Evolutionary conservation across 1,139 yeast genomes (phyloP).

Genomic region (Candida albicans): DNA sequence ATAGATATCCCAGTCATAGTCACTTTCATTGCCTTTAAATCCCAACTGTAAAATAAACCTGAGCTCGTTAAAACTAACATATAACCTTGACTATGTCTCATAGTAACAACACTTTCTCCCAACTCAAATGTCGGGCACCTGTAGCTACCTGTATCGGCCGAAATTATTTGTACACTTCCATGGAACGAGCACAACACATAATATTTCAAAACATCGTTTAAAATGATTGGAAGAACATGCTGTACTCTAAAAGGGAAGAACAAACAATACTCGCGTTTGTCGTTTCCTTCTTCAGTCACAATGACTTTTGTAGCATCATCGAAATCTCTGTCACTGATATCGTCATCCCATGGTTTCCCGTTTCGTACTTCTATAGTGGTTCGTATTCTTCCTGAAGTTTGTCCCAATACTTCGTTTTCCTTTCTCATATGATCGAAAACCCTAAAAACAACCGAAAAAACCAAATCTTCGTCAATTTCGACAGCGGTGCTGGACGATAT

Average conservation of each 20-base stretch:
- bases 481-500: conserved; percentile 25
- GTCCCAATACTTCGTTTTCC: conserved; percentile 8
- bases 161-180: conserved; percentile 68
- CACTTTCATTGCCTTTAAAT: conserved; percentile 30
- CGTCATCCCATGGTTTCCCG: conserved; percentile 43
- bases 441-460: conserved; percentile 38
- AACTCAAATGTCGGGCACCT: conserved; percentile 53
- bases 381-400: conserved; percentile 7
- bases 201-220: conserved; percentile 29
- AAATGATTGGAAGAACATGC: conserved; percentile 37
- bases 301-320: conserved; percentile 47
- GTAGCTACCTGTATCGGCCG: conserved; percentile 57
- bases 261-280: conserved; percentile 26
- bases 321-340: conserved; percentile 38
- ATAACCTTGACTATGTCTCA: conserved; percentile 49
- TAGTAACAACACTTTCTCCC: conserved; percentile 58
- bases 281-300: conserved; percentile 18
- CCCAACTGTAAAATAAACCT: conserved; percentile 54
- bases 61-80: conserved; percentile 56
- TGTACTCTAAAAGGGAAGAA: conserved; percentile 46
- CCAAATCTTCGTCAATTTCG: conserved; percentile 41
- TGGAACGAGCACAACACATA: conserved; percentile 71
- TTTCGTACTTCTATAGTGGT: conserved; percentile 43
- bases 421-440: conserved; percentile 25
- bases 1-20: conserved; percentile 46